Base-by-base conservation (phyloP, 208 protist genomes). In the Leishmania amazonensis region DNA sequence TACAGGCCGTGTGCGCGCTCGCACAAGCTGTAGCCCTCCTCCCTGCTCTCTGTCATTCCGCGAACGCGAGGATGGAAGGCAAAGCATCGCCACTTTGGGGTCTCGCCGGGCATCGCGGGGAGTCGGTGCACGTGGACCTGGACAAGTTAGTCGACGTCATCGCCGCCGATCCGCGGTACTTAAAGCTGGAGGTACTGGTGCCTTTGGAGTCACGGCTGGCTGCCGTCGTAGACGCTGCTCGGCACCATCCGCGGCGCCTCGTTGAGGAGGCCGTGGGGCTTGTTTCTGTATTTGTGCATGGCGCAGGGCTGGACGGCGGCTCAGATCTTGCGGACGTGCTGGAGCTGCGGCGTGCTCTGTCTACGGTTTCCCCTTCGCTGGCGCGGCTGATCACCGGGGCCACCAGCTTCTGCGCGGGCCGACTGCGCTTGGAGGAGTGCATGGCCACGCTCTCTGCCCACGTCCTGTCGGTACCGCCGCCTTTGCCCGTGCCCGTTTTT, bases 371-470 rank as follows among this genome's bases (percentile, higher is more conserved):
- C 3, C 83, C 83, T 19, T 53, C 40, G 24, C 78, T 85, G 35
- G 77, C 77, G 11, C 83, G 83, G 6, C 78, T 85, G 8, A 58
- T 85, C 78, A 82, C 78, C 11, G 83, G 83, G 4, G 78, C 83
- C 2, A 80, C 83, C 0, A 47, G 78, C 78, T 71, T 82, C 31
- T 45, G 65, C 40, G 13, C 40, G 45, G 78, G 83, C 45, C 31
- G 42, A 35, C 65, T 81, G 62, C 8, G 38, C 49, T 67, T 85
- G 70, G 77, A 85, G n/a, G 78, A 82, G 54, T 85, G 83, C 65
- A 47, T 82, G 28, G 74, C 42, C 3, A 75, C 70, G 15, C 74
- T 85, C n/a, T 65, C 83, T 11, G 57, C 60, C 21, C 83, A 80
- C 38, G 78, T 79, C 7, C 54, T 82, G 28, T 42, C 78, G 4